A percentile compares a stretch with the other conserved stretches of the same genome.
phyloP scores from a whole-genome alignment of 306 rosid genomes.

The Cicer arietinum region DNA sequence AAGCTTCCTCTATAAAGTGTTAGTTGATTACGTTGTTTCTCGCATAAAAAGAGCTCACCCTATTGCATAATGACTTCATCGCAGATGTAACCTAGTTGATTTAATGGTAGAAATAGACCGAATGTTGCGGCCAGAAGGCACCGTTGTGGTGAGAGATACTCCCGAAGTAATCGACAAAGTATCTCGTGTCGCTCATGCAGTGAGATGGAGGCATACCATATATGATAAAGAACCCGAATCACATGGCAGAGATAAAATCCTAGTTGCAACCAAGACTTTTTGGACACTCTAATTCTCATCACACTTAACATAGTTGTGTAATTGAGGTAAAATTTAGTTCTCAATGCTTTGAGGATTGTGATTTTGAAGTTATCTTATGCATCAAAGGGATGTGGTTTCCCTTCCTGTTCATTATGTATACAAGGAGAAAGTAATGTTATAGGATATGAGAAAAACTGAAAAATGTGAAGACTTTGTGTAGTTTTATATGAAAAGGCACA shows the following conservation, averaged over 20 bases:
- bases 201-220: conserved; percentile 73
- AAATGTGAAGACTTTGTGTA: conserved; percentile 46
- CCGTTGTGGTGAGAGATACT: conserved; percentile 75
- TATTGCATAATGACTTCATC: conserved; percentile 27
- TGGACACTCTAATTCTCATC: conserved; percentile 71
- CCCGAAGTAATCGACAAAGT: conserved; percentile 81
- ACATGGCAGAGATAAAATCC: conserved; percentile 74
- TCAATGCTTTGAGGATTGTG: conserved; percentile 26
- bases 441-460: conserved; percentile 45
- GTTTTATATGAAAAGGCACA: conserved; percentile 46
- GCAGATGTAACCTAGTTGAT: conserved; percentile 92
- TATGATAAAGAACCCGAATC: conserved; percentile 80
- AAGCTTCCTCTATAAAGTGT: not conserved
- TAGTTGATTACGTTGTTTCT: conserved; percentile 11
- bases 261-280: conserved; percentile 75
- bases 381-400: conserved; percentile 50
- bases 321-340: conserved; percentile 52
- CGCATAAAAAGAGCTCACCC: conserved; percentile 3
- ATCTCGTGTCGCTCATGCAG: conserved; percentile 69
- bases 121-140: conserved; percentile 92
- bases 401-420: conserved; percentile 55
- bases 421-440: conserved; percentile 47
- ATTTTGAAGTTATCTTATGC: conserved; percentile 49
- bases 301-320: conserved; percentile 50
- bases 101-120: conserved; percentile 95